phyloP scores from a whole-genome alignment of 2,329 filamentous ascomycete genomes.

The Helotiales sp. region DNA sequence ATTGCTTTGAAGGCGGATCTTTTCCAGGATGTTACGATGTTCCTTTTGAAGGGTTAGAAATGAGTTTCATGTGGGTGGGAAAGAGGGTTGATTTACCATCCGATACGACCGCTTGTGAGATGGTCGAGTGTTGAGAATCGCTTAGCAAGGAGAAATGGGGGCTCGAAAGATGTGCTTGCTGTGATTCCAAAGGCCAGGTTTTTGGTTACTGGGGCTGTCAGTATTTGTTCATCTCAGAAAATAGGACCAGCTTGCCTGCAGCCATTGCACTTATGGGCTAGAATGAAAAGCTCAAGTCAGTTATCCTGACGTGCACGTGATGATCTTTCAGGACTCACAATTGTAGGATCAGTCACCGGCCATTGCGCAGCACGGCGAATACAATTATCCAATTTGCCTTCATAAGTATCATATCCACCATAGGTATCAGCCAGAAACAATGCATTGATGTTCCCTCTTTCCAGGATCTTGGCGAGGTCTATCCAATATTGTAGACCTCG shows the following conservation, averaged over 20 bases:
- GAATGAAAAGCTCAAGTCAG: constrained; percentile 1
- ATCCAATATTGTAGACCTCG: constrained; percentile 62
- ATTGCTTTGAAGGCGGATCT: constrained; percentile 64
- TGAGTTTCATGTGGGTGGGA: too few relatives aligned
- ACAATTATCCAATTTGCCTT: constrained; percentile 55
- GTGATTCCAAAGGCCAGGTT: constrained; percentile 68
- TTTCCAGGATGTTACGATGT: constrained; percentile 65
- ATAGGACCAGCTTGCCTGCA: constrained; percentile 36
- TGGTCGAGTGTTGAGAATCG: constrained; percentile 68
- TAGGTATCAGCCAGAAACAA: constrained; percentile 60
- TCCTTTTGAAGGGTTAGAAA: constrained; percentile 47
- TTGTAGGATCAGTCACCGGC: constrained; percentile 67
- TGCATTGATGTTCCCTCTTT: constrained; percentile 62
- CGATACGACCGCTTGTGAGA: constrained; percentile 59
- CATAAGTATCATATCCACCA: constrained; percentile 68
- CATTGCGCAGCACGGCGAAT: constrained; percentile 65
- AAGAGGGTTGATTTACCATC: constrained; percentile 62
- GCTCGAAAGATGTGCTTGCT: constrained; percentile 63
- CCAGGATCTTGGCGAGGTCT: constrained; percentile 61
- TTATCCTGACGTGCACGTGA: too few relatives aligned
- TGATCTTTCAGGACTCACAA: constrained; percentile 43
- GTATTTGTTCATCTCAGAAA: background rate
- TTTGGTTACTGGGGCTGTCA: constrained; percentile 47
- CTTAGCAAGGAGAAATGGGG: constrained; percentile 66
- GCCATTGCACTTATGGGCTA: constrained; percentile 67